Evolutionary conservation across 2,329 filamentous ascomycete species (phyloP).

Genomic region (Botrytis tulipae): DNA sequence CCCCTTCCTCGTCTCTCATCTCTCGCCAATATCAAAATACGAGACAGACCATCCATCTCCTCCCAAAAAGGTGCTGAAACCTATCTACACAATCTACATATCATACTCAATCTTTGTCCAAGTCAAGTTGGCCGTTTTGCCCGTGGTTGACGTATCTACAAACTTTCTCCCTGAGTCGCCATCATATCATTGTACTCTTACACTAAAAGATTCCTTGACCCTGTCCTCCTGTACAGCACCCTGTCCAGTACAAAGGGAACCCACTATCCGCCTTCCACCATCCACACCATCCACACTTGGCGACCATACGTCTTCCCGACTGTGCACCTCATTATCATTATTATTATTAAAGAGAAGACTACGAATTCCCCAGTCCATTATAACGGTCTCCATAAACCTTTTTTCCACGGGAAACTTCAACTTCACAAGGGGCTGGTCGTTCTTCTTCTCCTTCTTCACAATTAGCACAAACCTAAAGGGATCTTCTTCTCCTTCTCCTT

Average conservation of each 20-base stretch:
- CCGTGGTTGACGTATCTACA: not conserved
- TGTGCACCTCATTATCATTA: not conserved
- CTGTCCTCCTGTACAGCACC: slow-evolving; percentile 4
- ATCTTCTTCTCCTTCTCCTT: not conserved
- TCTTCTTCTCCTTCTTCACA: not conserved
- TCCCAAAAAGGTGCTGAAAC: not conserved
- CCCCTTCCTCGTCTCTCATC: not conserved
- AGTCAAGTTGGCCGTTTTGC: not conserved
- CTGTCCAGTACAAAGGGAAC: slow-evolving; percentile 2
- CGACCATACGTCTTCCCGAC: slow-evolving; percentile 15
- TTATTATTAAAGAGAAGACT: not conserved
- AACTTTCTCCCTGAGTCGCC: not conserved
- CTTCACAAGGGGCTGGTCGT: not conserved
- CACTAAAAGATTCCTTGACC: slow-evolving; percentile 1
- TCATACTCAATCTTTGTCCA: not conserved
- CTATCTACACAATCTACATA: not conserved
- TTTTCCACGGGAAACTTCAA: not conserved
- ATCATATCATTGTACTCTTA: not conserved
- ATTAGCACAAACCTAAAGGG: not conserved
- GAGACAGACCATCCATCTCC: not conserved
- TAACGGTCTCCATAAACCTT: not conserved
- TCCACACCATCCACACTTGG: not conserved
- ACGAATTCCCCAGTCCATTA: slow-evolving; percentile 1
- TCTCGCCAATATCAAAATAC: not conserved
- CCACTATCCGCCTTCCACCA: slow-evolving; percentile 14